Conservation (phyloP, 768 basidiomycete genomes). For the Boletus rufocinnamomeus region DNA sequence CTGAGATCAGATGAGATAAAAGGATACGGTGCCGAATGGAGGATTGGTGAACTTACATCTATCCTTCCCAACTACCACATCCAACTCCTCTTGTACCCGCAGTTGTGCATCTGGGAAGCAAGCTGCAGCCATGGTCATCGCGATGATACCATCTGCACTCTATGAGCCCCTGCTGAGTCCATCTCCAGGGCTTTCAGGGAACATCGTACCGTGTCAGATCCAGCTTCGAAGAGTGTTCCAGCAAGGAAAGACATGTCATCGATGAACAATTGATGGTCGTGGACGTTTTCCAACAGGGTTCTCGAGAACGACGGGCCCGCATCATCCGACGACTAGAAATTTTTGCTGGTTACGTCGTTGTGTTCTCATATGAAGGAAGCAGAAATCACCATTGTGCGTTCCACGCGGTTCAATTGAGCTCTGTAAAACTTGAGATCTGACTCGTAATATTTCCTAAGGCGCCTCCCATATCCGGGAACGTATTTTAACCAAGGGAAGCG, state of each 20-base stretch:
- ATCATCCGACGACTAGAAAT: conserved; percentile 13
- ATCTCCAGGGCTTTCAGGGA: too few relatives aligned
- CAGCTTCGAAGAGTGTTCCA: conserved; percentile 62
- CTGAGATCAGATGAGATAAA: conserved; percentile 18
- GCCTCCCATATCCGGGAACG: conserved; percentile 59
- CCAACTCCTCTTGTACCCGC: conserved; percentile 54
- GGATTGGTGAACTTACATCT: conserved; percentile 16
- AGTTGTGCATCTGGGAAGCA: conserved; percentile 52
- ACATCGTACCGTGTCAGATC: conserved; percentile 50
- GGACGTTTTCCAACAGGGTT: conserved; percentile 52
- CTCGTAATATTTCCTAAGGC: conserved; percentile 50
- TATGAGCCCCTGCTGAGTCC: background rate
- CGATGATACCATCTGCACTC: conserved; percentile 33
- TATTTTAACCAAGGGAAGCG: conserved; percentile 39
- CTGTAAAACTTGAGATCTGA: conserved; percentile 56
- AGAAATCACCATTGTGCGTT: conserved; percentile 41
- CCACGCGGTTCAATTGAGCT: conserved; percentile 46
- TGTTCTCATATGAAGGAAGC: background rate
- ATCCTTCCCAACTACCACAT: conserved; percentile 48
- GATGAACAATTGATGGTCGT: conserved; percentile 48
- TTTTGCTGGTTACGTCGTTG: background rate
- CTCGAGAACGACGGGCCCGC: conserved; percentile 45
- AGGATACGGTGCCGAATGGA: background rate
- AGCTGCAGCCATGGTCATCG: conserved; percentile 53
- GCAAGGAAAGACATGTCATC: conserved; percentile 60